phyloP scores from a whole-genome alignment of 805 yeast genomes.

The Debaryomyces hansenii region DNA sequence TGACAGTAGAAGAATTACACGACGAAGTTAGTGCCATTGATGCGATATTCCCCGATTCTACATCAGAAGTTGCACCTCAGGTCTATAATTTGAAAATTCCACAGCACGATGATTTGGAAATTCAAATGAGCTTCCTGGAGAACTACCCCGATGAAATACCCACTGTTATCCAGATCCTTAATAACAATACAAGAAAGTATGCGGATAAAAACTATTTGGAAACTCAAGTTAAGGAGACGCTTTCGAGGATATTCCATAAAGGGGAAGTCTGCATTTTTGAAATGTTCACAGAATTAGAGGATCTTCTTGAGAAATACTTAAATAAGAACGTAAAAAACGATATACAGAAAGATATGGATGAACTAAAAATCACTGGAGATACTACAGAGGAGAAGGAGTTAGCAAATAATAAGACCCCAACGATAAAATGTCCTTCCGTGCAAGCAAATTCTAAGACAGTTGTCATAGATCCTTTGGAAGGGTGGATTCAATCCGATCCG shows the following conservation, averaged over 20 bases:
- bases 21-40: constrained; percentile 84
- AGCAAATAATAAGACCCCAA: not conserved
- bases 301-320: constrained; percentile 41
- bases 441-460: constrained; percentile 5
- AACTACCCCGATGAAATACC: constrained; percentile 71
- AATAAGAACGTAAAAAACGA: constrained; percentile 19
- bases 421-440: not conserved
- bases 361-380: not conserved
- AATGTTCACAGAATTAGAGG: constrained; percentile 63
- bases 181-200: constrained; percentile 33
- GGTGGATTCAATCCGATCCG: constrained; percentile 79
- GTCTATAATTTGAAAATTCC: constrained; percentile 56
- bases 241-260: constrained; percentile 51
- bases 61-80: constrained; percentile 37
- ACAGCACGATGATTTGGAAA: constrained; percentile 55
- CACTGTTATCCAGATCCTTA: constrained; percentile 55
- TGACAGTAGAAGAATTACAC: constrained; percentile 46
- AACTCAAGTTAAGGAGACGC: constrained; percentile 46
- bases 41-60: constrained; percentile 78
- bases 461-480: constrained; percentile 50
- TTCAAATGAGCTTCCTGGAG: constrained; percentile 73
- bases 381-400: constrained; percentile 7
- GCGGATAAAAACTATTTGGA: constrained; percentile 46
- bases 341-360: constrained; percentile 2
- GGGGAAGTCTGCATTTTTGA: constrained; percentile 83